Conservation (phyloP, 75 land plant genomes). For the Pinus albicaulis region DNA sequence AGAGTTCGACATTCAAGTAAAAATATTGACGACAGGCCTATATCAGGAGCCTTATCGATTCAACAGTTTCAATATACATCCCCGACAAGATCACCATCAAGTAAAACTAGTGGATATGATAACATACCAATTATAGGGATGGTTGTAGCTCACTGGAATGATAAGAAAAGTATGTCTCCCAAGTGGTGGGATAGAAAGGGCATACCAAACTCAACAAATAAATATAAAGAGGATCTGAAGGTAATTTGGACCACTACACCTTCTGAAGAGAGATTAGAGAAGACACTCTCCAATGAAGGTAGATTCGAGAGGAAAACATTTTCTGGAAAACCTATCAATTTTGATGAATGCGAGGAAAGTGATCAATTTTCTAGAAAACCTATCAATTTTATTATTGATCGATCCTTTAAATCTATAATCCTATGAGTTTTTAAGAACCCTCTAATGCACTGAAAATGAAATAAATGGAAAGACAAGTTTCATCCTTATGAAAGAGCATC, state of each 20-base stretch:
- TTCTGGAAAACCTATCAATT: background rate
- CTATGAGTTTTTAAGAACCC: no score
- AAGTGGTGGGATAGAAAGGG: slow-evolving; percentile 83
- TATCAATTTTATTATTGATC: no score
- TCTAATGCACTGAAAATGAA: no score
- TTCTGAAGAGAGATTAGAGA: slow-evolving; percentile 84
- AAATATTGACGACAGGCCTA: slow-evolving; percentile 46
- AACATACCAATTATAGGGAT: slow-evolving; percentile 74
- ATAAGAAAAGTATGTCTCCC: slow-evolving; percentile 10
- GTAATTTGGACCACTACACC: slow-evolving; percentile 91
- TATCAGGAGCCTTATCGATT: slow-evolving; percentile 55
- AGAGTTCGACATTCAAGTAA: background rate
- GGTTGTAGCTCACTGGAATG: slow-evolving; percentile 66
- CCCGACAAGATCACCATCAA: slow-evolving; percentile 47
- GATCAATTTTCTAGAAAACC: no score
- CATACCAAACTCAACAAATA: slow-evolving; percentile 79
- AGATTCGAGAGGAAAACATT: background rate
- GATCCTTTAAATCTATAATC: no score
- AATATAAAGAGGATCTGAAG: slow-evolving; percentile 96
- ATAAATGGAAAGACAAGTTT: no score
- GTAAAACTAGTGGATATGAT: slow-evolving; percentile 36
- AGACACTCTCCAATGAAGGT: slow-evolving; percentile 67
- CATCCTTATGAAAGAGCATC: no score
- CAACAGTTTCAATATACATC: slow-evolving; percentile 43
- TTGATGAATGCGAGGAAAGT: slow-evolving; percentile 2